Base-by-base conservation (phyloP, 345 rosid genomes). In the Ceriops tagal region DNA sequence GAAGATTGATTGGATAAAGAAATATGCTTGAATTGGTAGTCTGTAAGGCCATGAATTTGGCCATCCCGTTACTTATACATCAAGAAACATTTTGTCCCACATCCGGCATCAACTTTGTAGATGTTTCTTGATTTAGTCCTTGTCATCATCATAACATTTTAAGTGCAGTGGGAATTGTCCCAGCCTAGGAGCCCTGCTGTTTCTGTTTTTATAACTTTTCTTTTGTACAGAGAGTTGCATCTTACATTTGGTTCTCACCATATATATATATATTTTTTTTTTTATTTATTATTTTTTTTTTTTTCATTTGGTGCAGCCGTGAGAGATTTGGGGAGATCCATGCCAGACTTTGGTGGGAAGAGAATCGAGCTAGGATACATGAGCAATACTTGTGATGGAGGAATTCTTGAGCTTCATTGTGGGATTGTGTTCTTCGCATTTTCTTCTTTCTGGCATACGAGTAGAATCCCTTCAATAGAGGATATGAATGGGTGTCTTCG, bases 271-370 rank as follows among this genome's bases (percentile, higher is more conserved):
- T 24, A 24, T 24, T 24, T 24, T 0, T 24, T 24, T 24, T 0
- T 24, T 24, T 24, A 24, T 24, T 24, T 24, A 24, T 24, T n/a
- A n/a, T n/a, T n/a, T n/a, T n/a, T 11, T 43, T 43, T 2, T 43
- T 11, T 43, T 11, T 15, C 13, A 13, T 18, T 13, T 31, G 57
- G 31, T 82, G 82, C 87, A 88, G 99, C 85, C 99, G 99, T 68
- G 97, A 95, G 73, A 88, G 70, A 84, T 95, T 95, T 0, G 96
- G 96, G 61, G 99, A 95, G 85, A 82, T 88, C 92, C 99, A 95
- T 53, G 99, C 99, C 49, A 86, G 93, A 69, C 24, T 95, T 8
- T 91, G 99, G 99, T 95, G 99, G 99, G 99, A 95, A 81, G 96
- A 95, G 81, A 95, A 95, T 74, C 82, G 97, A 53, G 92, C 90